Evolutionary conservation across 306 rosid genomes (phyloP).

Genomic region (Fragaria iinumae): DNA sequence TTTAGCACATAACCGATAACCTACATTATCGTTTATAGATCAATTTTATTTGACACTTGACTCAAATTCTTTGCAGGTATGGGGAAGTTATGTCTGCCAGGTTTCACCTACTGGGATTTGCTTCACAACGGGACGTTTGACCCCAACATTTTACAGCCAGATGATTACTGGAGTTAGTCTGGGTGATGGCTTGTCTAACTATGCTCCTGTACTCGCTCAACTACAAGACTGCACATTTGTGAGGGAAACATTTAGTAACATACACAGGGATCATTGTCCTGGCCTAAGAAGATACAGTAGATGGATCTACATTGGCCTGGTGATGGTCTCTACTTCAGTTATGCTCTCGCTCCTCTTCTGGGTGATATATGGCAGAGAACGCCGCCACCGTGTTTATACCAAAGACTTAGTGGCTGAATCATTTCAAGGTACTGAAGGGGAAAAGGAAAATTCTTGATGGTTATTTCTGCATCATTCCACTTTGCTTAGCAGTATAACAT

Average conservation of each 20-base stretch:
- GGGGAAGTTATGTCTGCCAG: constrained; percentile 43
- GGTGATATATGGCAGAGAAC: constrained; percentile 48
- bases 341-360: constrained; percentile 59
- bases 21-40: too few species aligned
- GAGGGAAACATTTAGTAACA: constrained; percentile 36
- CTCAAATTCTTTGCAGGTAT: constrained; percentile 34
- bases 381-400: constrained; percentile 28
- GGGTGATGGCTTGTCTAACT: constrained; percentile 28
- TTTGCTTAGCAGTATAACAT: too few species aligned
- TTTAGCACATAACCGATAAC: not conserved
- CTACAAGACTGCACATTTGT: constrained; percentile 61
- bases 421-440: constrained; percentile 20
- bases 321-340: constrained; percentile 40
- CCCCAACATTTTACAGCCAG: constrained; percentile 44
- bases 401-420: constrained; percentile 15
- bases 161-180: constrained; percentile 38
- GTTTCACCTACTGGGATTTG: constrained; percentile 44
- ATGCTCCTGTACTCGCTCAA: constrained; percentile 44
- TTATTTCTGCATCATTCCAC: not conserved
- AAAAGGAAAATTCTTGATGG: constrained; percentile 24
- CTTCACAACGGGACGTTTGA: constrained; percentile 54
- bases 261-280: constrained; percentile 40
- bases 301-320: constrained; percentile 43
- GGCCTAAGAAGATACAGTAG: constrained; percentile 35
- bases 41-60: not conserved